These are phyloP conservation scores for Leishmania aethiopica DNA, from an alignment of 208 protist species.

Conservation along the genomic window DNA sequence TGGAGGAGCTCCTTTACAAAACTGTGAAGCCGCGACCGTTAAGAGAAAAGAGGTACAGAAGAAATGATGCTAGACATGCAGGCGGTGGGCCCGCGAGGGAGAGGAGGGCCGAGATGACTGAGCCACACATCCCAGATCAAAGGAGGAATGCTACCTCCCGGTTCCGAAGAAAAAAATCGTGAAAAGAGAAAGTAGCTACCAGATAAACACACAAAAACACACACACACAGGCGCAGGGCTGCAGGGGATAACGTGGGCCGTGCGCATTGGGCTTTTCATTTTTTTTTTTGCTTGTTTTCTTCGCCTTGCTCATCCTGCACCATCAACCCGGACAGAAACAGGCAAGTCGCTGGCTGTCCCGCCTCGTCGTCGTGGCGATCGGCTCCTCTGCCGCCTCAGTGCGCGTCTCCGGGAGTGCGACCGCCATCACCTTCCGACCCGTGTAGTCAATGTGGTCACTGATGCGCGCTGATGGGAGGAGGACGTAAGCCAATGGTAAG, in stretches of 20 bases:
- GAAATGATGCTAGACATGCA: background rate
- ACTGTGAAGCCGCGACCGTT: background rate
- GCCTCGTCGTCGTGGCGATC: background rate
- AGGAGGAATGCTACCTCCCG: background rate
- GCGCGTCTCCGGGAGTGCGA: background rate
- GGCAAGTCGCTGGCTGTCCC: background rate
- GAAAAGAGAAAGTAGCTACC: background rate
- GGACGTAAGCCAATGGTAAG: slow-evolving; percentile 49
- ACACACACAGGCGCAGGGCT: background rate
- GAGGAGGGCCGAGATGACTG: background rate
- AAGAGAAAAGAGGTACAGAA: background rate
- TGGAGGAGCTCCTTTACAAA: background rate
- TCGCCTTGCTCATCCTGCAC: background rate
- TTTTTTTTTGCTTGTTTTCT: background rate
- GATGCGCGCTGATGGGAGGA: slow-evolving; percentile 65
- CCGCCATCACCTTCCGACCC: slow-evolving; percentile 37
- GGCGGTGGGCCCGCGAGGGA: background rate
- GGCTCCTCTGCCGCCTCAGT: background rate
- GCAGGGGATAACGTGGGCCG: background rate
- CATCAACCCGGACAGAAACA: background rate
- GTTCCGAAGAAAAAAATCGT: background rate
- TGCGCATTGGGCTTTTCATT: background rate
- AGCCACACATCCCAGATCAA: background rate
- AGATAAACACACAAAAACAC: background rate
- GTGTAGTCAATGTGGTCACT: slow-evolving; percentile 54